Conservation (phyloP, 2,329 filamentous ascomycete species). For the Gnomoniopsis sp. region DNA sequence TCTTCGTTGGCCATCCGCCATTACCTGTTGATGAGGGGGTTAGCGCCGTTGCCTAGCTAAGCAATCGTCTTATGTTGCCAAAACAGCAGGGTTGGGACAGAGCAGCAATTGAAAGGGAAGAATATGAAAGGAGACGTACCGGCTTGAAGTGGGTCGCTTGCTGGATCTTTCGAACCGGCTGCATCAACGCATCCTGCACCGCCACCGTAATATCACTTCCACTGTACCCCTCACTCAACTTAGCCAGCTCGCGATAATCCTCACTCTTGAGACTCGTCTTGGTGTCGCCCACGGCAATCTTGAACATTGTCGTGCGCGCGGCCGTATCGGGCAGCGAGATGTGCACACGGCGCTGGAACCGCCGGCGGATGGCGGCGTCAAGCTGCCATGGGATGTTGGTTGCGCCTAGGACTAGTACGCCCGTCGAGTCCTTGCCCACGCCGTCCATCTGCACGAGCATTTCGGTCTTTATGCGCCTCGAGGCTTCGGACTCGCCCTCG, state of each 20-base stretch:
- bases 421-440: slow-evolving; percentile 91
- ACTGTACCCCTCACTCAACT: slow-evolving; percentile 88
- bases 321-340: slow-evolving; percentile 87
- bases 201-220: slow-evolving; percentile 95
- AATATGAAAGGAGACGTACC: slow-evolving; percentile 44
- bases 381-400: slow-evolving; percentile 99
- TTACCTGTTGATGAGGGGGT: slow-evolving; percentile 51
- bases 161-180: slow-evolving; percentile 93
- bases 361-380: slow-evolving; percentile 89
- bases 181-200: slow-evolving; percentile 95
- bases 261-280: slow-evolving; percentile 75
- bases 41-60: background rate
- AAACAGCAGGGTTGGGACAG: background rate
- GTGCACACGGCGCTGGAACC: slow-evolving; percentile 94
- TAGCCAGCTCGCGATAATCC: slow-evolving; percentile 77
- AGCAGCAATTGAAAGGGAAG: background rate
- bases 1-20: slow-evolving; percentile 63
- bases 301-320: slow-evolving; percentile 91
- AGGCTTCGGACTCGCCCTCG: slow-evolving; percentile 97
- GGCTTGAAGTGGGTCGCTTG: slow-evolving; percentile 97
- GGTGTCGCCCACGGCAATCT: slow-evolving; percentile 88
- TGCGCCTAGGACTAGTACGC: slow-evolving; percentile 89
- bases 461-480: slow-evolving; percentile 96
- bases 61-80: no score
- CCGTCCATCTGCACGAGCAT: slow-evolving; percentile 99